These are phyloP conservation scores for Starmera caribaea DNA, from an alignment of 805 yeast genomes.

Conservation along the genomic window DNA sequence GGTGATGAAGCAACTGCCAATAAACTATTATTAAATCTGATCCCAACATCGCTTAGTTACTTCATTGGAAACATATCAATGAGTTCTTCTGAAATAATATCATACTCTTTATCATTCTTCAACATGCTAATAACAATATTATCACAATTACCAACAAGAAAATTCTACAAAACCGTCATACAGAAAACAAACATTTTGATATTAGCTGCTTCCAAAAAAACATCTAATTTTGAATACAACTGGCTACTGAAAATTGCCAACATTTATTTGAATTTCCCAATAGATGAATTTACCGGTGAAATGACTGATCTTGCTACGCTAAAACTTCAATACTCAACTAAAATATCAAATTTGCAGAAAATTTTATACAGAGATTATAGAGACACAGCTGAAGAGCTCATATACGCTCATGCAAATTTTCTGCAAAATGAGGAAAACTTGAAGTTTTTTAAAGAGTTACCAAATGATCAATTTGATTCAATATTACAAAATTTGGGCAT, in stretches of 20 bases:
- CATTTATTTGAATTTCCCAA: constrained; percentile 26
- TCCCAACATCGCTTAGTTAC: not conserved
- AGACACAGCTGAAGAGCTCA: constrained; percentile 7
- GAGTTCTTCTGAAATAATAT: not conserved
- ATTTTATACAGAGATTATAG: constrained; percentile 11
- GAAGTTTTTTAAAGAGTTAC: not conserved
- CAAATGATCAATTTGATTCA: not conserved
- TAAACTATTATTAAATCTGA: not conserved
- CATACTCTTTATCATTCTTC: constrained; percentile 5
- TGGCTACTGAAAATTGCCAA: constrained; percentile 8
- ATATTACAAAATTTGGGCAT: not conserved
- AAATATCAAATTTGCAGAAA: constrained; percentile 16
- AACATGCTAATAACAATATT: constrained; percentile 20
- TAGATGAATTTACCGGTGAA: constrained; percentile 32
- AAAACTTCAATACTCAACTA: constrained; percentile 4
- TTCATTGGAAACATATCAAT: not conserved
- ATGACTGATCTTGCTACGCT: constrained; percentile 9
- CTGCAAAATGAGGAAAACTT: constrained; percentile 5
- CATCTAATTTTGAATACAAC: not conserved
- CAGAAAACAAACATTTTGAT: constrained; percentile 17
- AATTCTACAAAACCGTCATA: constrained; percentile 23
- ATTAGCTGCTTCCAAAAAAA: not conserved
- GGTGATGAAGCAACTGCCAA: not conserved
- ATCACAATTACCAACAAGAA: constrained; percentile 33
- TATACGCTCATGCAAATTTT: not conserved